Percentiles rank a stretch among this genome's conserved stretches.
Evolutionary conservation across 805 yeast genomes (phyloP).

Genomic region (Yamadazyma philogaea): DNA sequence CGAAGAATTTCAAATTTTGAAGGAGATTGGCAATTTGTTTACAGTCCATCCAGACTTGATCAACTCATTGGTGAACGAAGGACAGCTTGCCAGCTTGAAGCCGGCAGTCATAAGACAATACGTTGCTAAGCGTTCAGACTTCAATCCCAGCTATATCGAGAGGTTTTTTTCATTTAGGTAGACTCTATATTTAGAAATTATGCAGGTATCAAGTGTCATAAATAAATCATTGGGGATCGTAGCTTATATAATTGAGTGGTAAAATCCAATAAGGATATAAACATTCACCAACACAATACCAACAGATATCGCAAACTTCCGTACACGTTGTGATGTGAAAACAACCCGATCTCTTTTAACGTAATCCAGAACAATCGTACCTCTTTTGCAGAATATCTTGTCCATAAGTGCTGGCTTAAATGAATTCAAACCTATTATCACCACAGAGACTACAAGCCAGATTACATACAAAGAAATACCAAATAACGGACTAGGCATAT

Average conservation of each 20-base stretch:
- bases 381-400: not conserved
- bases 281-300: not conserved
- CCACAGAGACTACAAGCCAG: conserved; percentile 17
- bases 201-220: not conserved
- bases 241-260: conserved; percentile 1
- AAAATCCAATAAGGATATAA: conserved; percentile 2
- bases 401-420: conserved; percentile 6
- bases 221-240: not conserved
- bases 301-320: not conserved
- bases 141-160: conserved; percentile 51
- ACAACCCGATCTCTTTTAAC: not conserved
- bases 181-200: not conserved
- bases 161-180: conserved; percentile 39
- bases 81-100: conserved; percentile 66
- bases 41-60: conserved; percentile 80
- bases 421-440: conserved; percentile 13
- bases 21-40: conserved; percentile 80
- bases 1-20: conserved; percentile 63
- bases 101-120: conserved; percentile 62
- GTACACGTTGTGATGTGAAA: not conserved
- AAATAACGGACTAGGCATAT: conserved; percentile 52
- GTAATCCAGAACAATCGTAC: not conserved
- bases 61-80: conserved; percentile 76
- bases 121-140: conserved; percentile 68
- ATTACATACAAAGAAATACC: conserved; percentile 36